phyloP scores from a whole-genome alignment of 306 rosid genomes.

The Cucurbita ficifolia region DNA sequence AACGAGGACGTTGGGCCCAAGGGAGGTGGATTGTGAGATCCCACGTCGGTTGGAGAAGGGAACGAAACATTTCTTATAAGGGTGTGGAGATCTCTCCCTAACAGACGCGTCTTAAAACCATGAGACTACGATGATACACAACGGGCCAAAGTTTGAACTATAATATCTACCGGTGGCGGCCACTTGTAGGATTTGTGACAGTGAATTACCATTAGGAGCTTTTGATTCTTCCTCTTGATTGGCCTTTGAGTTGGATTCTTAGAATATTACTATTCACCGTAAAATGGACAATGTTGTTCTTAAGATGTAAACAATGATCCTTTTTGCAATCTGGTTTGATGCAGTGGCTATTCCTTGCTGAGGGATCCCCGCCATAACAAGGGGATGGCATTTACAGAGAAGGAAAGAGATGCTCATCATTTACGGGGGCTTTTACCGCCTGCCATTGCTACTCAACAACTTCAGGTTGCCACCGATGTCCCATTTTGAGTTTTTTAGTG shows the following conservation, averaged over 20 bases:
- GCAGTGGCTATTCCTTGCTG: slow-evolving; percentile 75
- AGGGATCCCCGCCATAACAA: slow-evolving; percentile 97
- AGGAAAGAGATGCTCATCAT: slow-evolving; percentile 92
- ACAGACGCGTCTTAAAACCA: too few relatives aligned
- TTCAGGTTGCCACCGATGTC: slow-evolving; percentile 44
- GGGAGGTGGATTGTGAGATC: too few relatives aligned
- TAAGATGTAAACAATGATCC: neutral
- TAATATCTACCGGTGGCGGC: too few relatives aligned
- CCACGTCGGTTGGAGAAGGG: too few relatives aligned
- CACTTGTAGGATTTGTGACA: neutral
- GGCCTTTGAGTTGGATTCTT: too few relatives aligned
- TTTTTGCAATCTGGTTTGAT: neutral
- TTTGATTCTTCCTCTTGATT: neutral
- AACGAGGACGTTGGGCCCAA: too few relatives aligned
- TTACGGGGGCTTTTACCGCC: slow-evolving; percentile 96
- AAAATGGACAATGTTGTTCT: neutral
- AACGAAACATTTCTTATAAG: too few relatives aligned
- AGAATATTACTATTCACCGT: neutral
- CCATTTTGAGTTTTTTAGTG: neutral
- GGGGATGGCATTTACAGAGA: slow-evolving; percentile 78
- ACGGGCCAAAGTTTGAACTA: too few relatives aligned
- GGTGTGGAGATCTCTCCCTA: too few relatives aligned
- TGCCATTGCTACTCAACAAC: slow-evolving; percentile 38
- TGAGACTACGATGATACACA: too few relatives aligned
- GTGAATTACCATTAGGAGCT: neutral